Evolutionary conservation across 2,329 filamentous ascomycete genomes (phyloP), one percentile per base, ranked within the genome.

Genomic region (Botrytis cinerea): DNA sequence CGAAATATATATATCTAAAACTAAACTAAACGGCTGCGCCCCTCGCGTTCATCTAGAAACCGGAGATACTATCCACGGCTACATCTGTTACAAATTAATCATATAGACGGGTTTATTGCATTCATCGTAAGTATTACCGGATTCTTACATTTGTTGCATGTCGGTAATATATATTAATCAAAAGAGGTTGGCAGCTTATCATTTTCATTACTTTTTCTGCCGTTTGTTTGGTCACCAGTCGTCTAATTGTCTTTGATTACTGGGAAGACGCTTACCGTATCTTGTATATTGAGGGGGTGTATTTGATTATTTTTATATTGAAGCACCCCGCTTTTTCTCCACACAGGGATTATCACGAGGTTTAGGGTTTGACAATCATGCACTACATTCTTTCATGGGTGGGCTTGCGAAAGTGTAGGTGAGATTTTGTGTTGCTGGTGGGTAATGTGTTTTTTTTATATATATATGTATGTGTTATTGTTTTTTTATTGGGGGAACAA

Each of bases 301-400:
- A 22, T 32, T 46, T 63, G 61, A 64, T 64, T 64, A 68, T 28
- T 43, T 68, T 46, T 68, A 68, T 54, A 68, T 68, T 68, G 46
- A 54, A 48, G 16, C 38, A 54, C 64, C 64, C 64, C 64, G 35
- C 46, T 54, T 68, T 64, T 51, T 68, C 35, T 54, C 64, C 35
- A 20, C 64, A 68, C 46, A 68, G 43, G n/a, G 63, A 66, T 66
- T n/a, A 66, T 48, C 62, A 66, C 62, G 28, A 67, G 64, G 35
- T 38, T 38, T 54, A 40, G 45, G 32, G 43, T 54, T 40, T 25
- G 64, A 40, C 25, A 7, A 28, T n/a, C 22, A 54, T 35, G n/a
- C 38, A 18, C 46, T 67, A 46, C 25, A 54, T n/a, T 28, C 20
- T 40, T 68, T 68, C 64, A 54, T 68, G 35, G 32, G 25, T 54